Base-by-base conservation (phyloP, 257 asterid species). In the Misopates orontium region DNA sequence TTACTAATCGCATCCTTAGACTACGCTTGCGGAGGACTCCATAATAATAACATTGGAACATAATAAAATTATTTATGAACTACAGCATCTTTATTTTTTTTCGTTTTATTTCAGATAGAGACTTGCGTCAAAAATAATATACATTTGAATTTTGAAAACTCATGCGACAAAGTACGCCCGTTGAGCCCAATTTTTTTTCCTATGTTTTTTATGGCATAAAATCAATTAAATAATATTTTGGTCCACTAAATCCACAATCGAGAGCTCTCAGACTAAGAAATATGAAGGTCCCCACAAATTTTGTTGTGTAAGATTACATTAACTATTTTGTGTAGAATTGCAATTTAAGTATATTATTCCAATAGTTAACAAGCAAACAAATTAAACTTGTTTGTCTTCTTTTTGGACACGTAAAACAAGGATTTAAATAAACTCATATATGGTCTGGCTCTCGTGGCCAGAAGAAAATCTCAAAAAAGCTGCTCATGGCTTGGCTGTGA, bases 361-460 rank as follows among this genome's bases (percentile, higher is more conserved):
- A 60, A 66, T 50, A 18, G 67, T 55, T 74, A 77, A 64, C 59
- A 71, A 71, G 40, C 56, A 71, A 64, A 71, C 53, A 77, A n/a
- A n/a, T n/a, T n/a, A 65, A 73, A 44, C 9, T 57, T 20, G 21
- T 32, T 71, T 69, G 76, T 62, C 80, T 56, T 57, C 16, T 67
- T 52, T n/a, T 67, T 45, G 24, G 48, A 50, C 68, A 72, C 24
- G 69, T 19, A 70, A 63, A 69, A 72, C 60, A 62, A 72, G 42
- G 40, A 32, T 74, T 71, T 66, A 58, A 53, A 62, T 62, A 75
- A n/a, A n/a, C n/a, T n/a, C n/a, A n/a, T n/a, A n/a, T n/a, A 28
- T 28, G 36, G 36, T 7, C 36, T 28, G 36, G 36, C 36, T 7
- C 36, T 28, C 7, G 7, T 28, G 36, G 36, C 3, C 42, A 25